Evolutionary conservation across 164 flowering plant genomes (phyloP).

Genomic region (Magnolia sinica): DNA sequence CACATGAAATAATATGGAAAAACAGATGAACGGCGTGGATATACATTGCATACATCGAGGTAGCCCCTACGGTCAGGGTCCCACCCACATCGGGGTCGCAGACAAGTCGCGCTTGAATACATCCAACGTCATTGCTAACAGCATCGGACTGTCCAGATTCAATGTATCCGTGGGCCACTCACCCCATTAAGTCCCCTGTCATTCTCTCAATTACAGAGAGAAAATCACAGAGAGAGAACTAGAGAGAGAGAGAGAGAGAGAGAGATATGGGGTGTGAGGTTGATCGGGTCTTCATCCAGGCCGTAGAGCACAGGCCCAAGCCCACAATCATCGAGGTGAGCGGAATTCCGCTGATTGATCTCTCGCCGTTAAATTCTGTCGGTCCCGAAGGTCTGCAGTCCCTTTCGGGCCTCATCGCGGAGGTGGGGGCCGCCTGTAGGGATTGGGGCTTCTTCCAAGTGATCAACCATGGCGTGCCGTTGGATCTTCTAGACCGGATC

Average conservation of each 20-base stretch:
- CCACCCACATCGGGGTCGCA: too few species aligned
- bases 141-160: conserved; percentile 7
- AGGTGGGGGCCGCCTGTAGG: conserved; percentile 48
- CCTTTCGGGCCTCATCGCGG: conserved; percentile 13
- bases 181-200: neutral
- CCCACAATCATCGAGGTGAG: conserved; percentile 19
- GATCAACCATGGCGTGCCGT: conserved; percentile 59
- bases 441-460: conserved; percentile 80
- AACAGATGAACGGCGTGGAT: too few species aligned
- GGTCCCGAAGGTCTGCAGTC: neutral
- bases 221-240: neutral
- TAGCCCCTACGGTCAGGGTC: too few species aligned
- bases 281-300: conserved; percentile 47
- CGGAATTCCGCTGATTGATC: conserved; percentile 47
- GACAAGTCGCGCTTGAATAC: too few species aligned
- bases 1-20: too few species aligned
- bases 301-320: conserved; percentile 43
- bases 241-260: conserved; percentile 19
- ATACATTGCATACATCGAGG: too few species aligned
- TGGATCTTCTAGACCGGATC: conserved; percentile 17
- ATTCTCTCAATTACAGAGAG: neutral
- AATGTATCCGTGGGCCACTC: neutral
- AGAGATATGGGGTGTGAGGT: conserved; percentile 22
- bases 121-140: too few species aligned
- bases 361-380: conserved; percentile 23